Evolutionary conservation across 495 filamentous ascomycete genomes (phyloP), one percentile per base, ranked within the genome.

Genomic region (Jackrogersella multiformis): DNA sequence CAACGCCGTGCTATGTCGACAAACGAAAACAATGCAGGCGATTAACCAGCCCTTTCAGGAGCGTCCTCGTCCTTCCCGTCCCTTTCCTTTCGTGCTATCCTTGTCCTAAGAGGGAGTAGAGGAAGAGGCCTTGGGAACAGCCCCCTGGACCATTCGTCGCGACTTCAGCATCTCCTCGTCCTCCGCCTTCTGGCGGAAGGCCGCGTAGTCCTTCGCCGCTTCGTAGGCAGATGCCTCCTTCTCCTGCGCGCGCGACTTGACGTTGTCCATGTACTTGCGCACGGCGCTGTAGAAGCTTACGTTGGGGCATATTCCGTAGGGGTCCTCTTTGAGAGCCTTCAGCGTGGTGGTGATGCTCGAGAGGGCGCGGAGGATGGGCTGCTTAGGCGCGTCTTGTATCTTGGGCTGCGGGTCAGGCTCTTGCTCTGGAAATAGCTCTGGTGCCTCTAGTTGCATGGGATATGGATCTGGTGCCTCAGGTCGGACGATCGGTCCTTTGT

Each of bases 181-280:
- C 2, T 20, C 41, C 18, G 21, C 5, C 1, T 5, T 8, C 55
- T 46, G 4, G 3, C 32, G 18, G 15, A 23, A 1, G 9, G 4
- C 8, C 41, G 32, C 26, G 9, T 6, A 5, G 16, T 34, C 41
- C 24, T 9, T 20, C 23, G 15, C n/a, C 5, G 1, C 9, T 15
- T 59, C 32, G 5, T 15, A 0, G 38, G n/a, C 56, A 1, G 1
- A 16, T 5, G 44, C 42, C 20, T 35, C 55, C 13, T 15, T 4
- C 26, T 30, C 26, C 26, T 30, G 26, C 26, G 26, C 55, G 30
- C 42, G 28, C 30, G 15, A 10, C 2, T 49, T 18, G 0, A 49
- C 30, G 13, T 39, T 39, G 13, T 59, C 32, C 44, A 59, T 38
- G 56, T 49, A 59, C 16, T 24, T 20, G 39, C 13, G 10, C 6